phyloP scores from a whole-genome alignment of 2,329 filamentous ascomycete genomes.

The Cordyceps cicadae region DNA sequence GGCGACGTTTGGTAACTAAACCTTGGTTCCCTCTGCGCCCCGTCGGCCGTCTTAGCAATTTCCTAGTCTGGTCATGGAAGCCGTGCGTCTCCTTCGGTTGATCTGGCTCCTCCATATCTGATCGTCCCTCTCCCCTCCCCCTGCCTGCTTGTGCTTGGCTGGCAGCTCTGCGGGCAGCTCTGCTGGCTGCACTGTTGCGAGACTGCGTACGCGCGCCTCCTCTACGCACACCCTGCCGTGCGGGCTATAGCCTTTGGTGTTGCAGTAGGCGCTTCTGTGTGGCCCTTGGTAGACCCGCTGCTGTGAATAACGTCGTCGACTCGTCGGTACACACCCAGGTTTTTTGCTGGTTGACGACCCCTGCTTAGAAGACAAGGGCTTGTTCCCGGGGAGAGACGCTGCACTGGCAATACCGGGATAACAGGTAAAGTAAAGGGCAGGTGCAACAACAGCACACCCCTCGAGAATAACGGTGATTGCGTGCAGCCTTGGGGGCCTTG shows the following conservation, averaged over 20 bases:
- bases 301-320: neutral
- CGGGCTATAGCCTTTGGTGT: neutral
- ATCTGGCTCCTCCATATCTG: constrained; percentile 16
- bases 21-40: neutral
- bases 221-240: neutral
- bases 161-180: neutral
- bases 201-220: neutral
- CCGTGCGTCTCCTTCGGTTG: constrained; percentile 26
- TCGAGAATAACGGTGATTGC: neutral
- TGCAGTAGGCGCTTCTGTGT: constrained; percentile 6
- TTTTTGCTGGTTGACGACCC: neutral
- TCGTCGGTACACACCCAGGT: constrained; percentile 1
- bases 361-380: neutral
- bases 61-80: constrained; percentile 27
- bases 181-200: neutral
- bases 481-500: neutral
- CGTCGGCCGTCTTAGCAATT: constrained; percentile 20
- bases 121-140: constrained; percentile 14
- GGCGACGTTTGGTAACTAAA: neutral
- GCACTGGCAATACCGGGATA: neutral
- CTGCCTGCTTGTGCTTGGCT: neutral
- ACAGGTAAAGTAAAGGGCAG: neutral
- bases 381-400: too few relatives aligned
- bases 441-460: neutral
- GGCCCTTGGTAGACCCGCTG: neutral